Base-by-base conservation (phyloP, 2,329 filamentous ascomycete species). In the Sordariomycetes sp. region DNA sequence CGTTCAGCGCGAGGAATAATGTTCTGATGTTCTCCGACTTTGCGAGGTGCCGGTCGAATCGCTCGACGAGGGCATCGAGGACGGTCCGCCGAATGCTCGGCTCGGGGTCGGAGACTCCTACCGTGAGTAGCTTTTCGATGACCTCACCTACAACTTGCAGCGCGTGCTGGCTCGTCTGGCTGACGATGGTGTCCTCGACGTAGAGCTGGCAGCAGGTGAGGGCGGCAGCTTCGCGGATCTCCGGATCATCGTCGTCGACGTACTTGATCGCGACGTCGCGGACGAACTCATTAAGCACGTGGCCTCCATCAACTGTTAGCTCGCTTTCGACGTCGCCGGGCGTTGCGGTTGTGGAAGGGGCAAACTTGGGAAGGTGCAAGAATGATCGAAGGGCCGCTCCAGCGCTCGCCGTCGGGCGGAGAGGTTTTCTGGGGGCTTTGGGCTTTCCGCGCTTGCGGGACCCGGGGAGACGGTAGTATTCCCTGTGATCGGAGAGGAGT, bases 141-240 rank as follows among this genome's bases (percentile, higher is more conserved):
- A 99, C 94, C 69, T 99, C 94, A 58, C 93, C 90, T 53, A 99
- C 95, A 32, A 99, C 94, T 69, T 97, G 91, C 48, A 97, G 89
- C 0, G 94, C 93, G 70, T 99, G 94, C 63, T 93, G 90, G 69
- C 94, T 97, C 7, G 93, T 97, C 73, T 99, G 94, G 66, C 96
- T 94, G 66, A 99, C 91, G 63, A 99, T 97, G 0, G 94, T 94
- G 69, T 99, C 95, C 65, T 90, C 87, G 53, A 97, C 89, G 67
- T 97, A 97, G 53, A 99, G 82, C 70, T 99, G 95, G 68, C 95
- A 99, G 72, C 94, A 97, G 5, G 95, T 99, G 61, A 99, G 78
- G 18, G 94, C 92, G 2, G 94, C 93, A 18, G 94, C 94, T 71
- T 96, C 93, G 60, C 94, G 85, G 55, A 96, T 97, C 63, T 95